Base-by-base conservation (phyloP, 2,329 filamentous ascomycete genomes). In the Colletotrichum sublineola region DNA sequence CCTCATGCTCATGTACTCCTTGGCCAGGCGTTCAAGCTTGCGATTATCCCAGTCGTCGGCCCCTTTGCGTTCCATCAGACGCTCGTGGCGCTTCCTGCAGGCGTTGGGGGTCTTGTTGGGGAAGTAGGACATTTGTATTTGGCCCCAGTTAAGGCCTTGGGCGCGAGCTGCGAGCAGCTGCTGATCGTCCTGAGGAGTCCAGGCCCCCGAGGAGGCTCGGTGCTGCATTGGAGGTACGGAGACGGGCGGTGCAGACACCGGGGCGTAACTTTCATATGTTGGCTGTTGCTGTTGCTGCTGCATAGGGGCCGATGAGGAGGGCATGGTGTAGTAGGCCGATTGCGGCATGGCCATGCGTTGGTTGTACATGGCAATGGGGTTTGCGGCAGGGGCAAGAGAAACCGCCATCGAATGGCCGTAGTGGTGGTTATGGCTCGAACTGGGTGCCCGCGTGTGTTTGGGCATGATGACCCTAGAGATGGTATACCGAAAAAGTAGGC, bases 51-150 rank as follows among this genome's bases (percentile, higher is more conserved):
- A 96, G 77, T 95, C 92, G 77, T 94, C 92, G 60, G 91, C 89
- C 70, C 91, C 90, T 79, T 87, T 88, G 75, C 92, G 90, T 82
- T 96, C 93, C 86, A 96, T 91, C 75, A 97, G 84, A 52, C 94
- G 88, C 82, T 97, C 94, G 78, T 97, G 94, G 67, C 94, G 90
- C 84, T 97, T 97, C 75, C 94, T 93, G 83, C 94, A 97, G 24
- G 95, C 95, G 80, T 96, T 96, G 71, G 92, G 85, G 11, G 89
- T 90, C 85, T 97, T 97, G 80, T 83, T 86, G 1, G 92, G 92
- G 80, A 97, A 97, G 82, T 94, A 90, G 74, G 87, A 89, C 73
- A 87, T 86, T 77, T 94, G 91, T 79, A 97, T 96, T 77, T 94
- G 92, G 66, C 89, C 88, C 94, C 94, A 97, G 82, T 95, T 96